Base-by-base conservation (phyloP, 306 rosid species). In the Canavalia ensiformis region DNA sequence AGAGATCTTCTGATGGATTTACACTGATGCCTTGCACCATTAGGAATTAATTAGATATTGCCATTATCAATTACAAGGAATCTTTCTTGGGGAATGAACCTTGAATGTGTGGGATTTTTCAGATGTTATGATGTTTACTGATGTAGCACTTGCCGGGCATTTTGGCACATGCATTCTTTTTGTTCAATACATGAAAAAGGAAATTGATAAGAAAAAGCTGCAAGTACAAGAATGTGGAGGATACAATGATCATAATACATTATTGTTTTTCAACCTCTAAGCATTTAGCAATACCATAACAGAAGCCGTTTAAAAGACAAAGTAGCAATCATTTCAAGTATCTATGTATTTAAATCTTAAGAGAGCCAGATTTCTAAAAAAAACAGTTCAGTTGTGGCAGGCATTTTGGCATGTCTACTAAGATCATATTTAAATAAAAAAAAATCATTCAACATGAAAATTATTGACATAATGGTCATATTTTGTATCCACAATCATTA, bases 201-300 rank as follows among this genome's bases (percentile, higher is more conserved):
- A 47, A 68, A 37, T 28, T 75, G 51, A 10, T 34, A 18, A 9
- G 46, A 42, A 79, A 18, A 80, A 30, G 18, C 68, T 35, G 37
- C 10, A 35, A 33, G 45, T 42, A 51, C 81, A 67, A 60, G 52
- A 83, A 54, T 62, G 10, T 72, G 69, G 41, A 42, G 49, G 8
- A 34, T 37, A 64, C 59, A 70, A 64, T 72, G 51, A 8, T 13
- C 10, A 18, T 54, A 55, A 74, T 55, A 83, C 42, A 58, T 49
- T 60, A 8, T 77, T 33, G 79, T 70, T 72, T n/a, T 72, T 31
- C 39, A 33, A 50, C 67, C 87, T 63, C 29, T 77, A 45, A 72
- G 57, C 51, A 33, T 55, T 25, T 37, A 25, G 25, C 25, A 18
- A 18, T 49, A 33, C 39, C 37, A 51, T 56, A 79, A 66, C 18